These are phyloP conservation scores for Coemansia sp. DNA, from an alignment of 192 early-diverging fungal genomes.

Conservation along the genomic window DNA sequence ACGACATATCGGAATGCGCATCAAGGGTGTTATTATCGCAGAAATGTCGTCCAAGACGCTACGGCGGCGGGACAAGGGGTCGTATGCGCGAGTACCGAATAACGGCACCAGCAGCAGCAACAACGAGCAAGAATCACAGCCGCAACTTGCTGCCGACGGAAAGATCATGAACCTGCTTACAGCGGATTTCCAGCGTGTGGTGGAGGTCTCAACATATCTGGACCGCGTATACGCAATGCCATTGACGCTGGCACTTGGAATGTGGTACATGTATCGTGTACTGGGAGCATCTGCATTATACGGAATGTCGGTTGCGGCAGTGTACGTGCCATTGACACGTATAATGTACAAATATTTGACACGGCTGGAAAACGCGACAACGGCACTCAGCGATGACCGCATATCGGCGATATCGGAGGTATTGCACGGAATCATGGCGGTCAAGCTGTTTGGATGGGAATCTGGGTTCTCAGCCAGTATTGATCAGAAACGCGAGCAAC, in stretches of 20 bases:
- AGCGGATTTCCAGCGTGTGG: slow-evolving; percentile 66
- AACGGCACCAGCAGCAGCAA: slow-evolving; percentile 24
- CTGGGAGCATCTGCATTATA: slow-evolving; percentile 79
- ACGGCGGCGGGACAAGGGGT: slow-evolving; percentile 56
- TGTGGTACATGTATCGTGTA: slow-evolving; percentile 69
- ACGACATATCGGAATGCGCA: slow-evolving; percentile 61
- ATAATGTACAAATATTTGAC: slow-evolving; percentile 55
- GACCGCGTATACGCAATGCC: slow-evolving; percentile 65
- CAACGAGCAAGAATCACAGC: slow-evolving; percentile 1
- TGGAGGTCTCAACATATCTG: slow-evolving; percentile 58
- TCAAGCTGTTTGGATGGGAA: slow-evolving; percentile 92
- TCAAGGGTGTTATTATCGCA: slow-evolving; percentile 58
- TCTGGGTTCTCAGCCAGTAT: slow-evolving; percentile 67
- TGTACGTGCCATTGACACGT: slow-evolving; percentile 61
- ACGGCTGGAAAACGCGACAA: slow-evolving; percentile 60
- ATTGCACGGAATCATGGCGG: slow-evolving; percentile 83
- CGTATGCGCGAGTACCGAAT: slow-evolving; percentile 25
- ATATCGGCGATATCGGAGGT: slow-evolving; percentile 79
- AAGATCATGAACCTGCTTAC: slow-evolving; percentile 76
- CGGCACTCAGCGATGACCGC: slow-evolving; percentile 68
- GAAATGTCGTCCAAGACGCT: slow-evolving; percentile 69
- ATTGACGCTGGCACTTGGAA: slow-evolving; percentile 64
- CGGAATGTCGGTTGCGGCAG: slow-evolving; percentile 66
- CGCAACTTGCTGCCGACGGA: slow-evolving; percentile 53
- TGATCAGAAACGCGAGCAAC: slow-evolving; percentile 62